Conservation (phyloP, 371 early-diverging fungal genomes). For the Mucor saturninus region DNA sequence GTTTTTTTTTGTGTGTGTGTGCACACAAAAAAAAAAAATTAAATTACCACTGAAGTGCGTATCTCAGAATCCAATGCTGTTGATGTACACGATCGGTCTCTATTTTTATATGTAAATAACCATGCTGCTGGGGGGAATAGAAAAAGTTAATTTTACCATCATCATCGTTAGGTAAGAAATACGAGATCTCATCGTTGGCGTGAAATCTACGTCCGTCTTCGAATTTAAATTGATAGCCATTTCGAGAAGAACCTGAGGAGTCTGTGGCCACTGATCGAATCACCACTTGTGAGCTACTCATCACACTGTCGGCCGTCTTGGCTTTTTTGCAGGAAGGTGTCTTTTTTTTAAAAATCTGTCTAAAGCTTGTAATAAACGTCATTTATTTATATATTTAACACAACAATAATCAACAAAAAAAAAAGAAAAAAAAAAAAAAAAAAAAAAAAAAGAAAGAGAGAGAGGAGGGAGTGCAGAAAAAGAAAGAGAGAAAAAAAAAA, state of each 20-base stretch:
- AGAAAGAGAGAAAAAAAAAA: no score
- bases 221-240: constrained; percentile 31
- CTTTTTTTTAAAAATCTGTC: no score
- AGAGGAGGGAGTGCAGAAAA: no score
- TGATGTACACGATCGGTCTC: constrained; percentile 31
- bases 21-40: not conserved
- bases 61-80: constrained; percentile 31
- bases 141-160: constrained; percentile 32
- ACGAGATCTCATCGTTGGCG: constrained; percentile 44
- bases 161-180: constrained; percentile 59
- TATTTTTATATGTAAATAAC: not conserved
- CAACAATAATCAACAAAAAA: no score
- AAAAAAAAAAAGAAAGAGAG: no score
- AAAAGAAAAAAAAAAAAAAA: no score
- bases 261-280: not conserved
- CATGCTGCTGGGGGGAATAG: no score
- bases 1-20: not conserved
- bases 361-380: no score
- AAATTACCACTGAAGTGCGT: constrained; percentile 28
- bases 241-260: not conserved
- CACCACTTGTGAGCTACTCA: not conserved
- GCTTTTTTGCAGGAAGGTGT: no score
- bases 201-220: constrained; percentile 54
- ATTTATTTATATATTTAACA: no score
- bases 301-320: not conserved